A percentile compares a stretch with the other conserved stretches of the same genome.
Conservation (phyloP, 805 yeast genomes). For the Deakozyma indianensis region DNA sequence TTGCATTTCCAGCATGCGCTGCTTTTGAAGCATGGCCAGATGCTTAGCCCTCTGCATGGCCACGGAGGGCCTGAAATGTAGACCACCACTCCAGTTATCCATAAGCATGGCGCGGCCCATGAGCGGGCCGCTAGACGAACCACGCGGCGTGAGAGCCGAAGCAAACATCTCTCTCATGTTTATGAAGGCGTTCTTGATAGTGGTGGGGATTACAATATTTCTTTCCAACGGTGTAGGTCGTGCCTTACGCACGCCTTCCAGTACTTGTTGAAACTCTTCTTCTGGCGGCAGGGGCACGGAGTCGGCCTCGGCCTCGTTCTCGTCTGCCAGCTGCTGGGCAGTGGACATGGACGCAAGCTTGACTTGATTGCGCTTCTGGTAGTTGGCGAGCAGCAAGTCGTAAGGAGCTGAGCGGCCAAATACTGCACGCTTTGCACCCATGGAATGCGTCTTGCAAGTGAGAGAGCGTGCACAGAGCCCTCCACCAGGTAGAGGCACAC, state of each 20-base stretch:
- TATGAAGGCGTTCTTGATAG: slow-evolving; percentile 57
- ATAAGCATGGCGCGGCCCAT: not conserved
- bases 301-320: slow-evolving; percentile 12
- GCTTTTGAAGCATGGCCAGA: not conserved
- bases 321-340: slow-evolving; percentile 21
- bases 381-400: slow-evolving; percentile 69
- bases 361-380: slow-evolving; percentile 78
- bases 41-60: slow-evolving; percentile 17
- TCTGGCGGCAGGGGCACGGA: not conserved
- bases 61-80: not conserved
- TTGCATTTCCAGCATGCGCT: slow-evolving; percentile 10
- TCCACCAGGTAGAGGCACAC: slow-evolving; percentile 76
- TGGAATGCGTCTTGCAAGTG: slow-evolving; percentile 86
- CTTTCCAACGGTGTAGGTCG: slow-evolving; percentile 53
- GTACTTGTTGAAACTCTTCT: slow-evolving; percentile 54
- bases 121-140: not conserved
- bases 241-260: slow-evolving; percentile 66
- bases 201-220: slow-evolving; percentile 52
- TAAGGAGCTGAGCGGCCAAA: slow-evolving; percentile 79
- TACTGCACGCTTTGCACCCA: slow-evolving; percentile 89
- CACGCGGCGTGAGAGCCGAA: slow-evolving; percentile 33
- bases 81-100: not conserved
- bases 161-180: slow-evolving; percentile 93
- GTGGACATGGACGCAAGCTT: slow-evolving; percentile 43
- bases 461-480: slow-evolving; percentile 81